A percentile compares a stretch with the other conserved stretches of the same genome.
Conservation (phyloP, 331 rosid species). For the Telfairia occidentalis region DNA sequence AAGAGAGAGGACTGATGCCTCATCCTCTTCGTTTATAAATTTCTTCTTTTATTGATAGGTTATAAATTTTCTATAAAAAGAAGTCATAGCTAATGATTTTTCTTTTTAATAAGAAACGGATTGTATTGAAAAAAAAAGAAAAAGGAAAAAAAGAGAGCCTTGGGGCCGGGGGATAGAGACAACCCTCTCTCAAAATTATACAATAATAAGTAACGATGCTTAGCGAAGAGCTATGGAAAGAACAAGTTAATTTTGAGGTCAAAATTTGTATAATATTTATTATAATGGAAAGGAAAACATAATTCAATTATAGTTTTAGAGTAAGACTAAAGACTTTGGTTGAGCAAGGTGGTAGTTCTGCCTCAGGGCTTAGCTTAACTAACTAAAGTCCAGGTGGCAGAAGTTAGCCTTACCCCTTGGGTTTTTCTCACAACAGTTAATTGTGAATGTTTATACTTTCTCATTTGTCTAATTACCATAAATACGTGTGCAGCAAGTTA, state of each 20-base stretch:
- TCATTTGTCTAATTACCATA: background rate
- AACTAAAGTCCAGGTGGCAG: background rate
- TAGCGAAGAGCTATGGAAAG: background rate
- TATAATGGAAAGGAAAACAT: background rate
- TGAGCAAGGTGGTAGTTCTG: background rate
- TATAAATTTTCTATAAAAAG: background rate
- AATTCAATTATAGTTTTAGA: background rate
- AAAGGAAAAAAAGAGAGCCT: no score
- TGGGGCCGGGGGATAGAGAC: no score
- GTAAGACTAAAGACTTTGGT: background rate
- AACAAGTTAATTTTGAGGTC: background rate
- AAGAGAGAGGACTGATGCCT: background rate
- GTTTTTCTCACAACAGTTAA: background rate
- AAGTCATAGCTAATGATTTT: background rate
- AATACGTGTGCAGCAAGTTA: constrained; percentile 59
- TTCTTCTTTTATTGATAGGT: background rate
- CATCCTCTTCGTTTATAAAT: background rate
- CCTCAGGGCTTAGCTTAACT: background rate
- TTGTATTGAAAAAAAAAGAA: no score
- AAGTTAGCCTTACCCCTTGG: background rate
- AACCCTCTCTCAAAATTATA: no score
- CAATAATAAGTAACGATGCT: no score
- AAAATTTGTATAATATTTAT: background rate
- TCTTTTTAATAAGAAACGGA: background rate
- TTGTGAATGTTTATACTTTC: background rate